Base-by-base conservation (phyloP, 1,139 yeast genomes). In the Geotrichum histeridarum region DNA sequence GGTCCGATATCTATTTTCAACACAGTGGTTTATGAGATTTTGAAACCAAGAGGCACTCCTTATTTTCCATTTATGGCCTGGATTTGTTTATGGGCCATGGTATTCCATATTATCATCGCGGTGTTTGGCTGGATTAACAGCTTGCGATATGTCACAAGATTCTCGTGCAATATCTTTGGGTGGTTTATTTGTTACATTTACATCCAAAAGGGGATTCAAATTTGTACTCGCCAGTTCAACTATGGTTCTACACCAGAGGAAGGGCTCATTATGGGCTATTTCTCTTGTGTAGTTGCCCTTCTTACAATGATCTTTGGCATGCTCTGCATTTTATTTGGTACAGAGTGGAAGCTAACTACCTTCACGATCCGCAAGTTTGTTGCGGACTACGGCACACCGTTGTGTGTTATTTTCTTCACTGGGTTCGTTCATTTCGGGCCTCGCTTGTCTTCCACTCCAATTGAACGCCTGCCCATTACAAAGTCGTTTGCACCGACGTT, bases 61-160 rank as follows among this genome's bases (percentile, higher is more conserved):
- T 93, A 80, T 67, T 88, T 93, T 69, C 90, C 93, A 27, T 93
- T 93, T 68, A 91, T 93, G 96, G 85, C 94, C 66, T 93, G 98
- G 98, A 76, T 91, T 32, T 88, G 90, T 64, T 74, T 93, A 7
- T 93, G 99, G 99, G 78, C 90, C 3, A 86, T 86, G 88, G 77
- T 83, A 5, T 78, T 88, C 73, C 98, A 93, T 70, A 73, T 87
- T 39, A 57, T 83, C 0, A 76, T 91, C 39, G 93, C 97, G 0
- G 62, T 85, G 1, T 74, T 80, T 53, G 93, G 93, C 68, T 74
- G 81, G 65, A 86, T 88, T 42, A 77, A 83, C 53, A 82, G 81
- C 54, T 73, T 91, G 69, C 80, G 81, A 61, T 84, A 80, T 61
- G 88, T 93, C 38, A 86, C 96, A 1, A 74, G 81, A 56, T 93